phyloP scores from a whole-genome alignment of 2,329 filamentous ascomycete genomes.

The Coleophoma eucalyptorum region DNA sequence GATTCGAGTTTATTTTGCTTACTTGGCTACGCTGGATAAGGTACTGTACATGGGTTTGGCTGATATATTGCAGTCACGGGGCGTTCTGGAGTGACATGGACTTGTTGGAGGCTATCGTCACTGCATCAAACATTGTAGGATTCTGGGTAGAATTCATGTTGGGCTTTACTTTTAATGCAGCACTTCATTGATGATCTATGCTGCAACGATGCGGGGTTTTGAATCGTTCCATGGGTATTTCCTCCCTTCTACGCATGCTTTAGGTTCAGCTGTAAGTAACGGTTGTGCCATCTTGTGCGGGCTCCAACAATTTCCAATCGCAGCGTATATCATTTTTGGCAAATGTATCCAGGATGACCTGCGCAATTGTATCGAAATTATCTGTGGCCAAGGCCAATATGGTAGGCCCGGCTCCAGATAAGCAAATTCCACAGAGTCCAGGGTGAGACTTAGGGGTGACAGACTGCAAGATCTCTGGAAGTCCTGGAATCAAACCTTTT shows the following conservation, averaged over 20 bases:
- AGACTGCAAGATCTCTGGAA: conserved; percentile 85
- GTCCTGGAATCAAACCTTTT: conserved; percentile 83
- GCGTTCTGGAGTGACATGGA: neutral
- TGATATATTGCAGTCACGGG: neutral
- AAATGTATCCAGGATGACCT: conserved; percentile 73
- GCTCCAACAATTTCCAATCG: conserved; percentile 83
- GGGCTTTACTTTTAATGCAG: too few relatives aligned
- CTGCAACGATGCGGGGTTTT: neutral
- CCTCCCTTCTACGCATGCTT: neutral
- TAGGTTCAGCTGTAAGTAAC: conserved; percentile 21
- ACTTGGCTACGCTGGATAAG: neutral
- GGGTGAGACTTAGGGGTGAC: conserved; percentile 86
- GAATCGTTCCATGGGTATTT: neutral
- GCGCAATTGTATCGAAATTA: conserved; percentile 84
- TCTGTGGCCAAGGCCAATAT: conserved; percentile 89
- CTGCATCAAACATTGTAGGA: neutral
- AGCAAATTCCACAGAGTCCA: conserved; percentile 87
- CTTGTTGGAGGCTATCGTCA: neutral
- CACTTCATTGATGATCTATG: neutral
- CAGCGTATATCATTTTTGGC: conserved; percentile 70
- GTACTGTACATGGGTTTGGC: neutral
- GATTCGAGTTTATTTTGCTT: neutral
- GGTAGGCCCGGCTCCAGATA: conserved; percentile 92
- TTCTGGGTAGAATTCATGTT: neutral
- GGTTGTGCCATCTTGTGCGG: conserved; percentile 62